Base-by-base conservation (phyloP, 768 basidiomycete genomes). In the Podaxis sp. region DNA sequence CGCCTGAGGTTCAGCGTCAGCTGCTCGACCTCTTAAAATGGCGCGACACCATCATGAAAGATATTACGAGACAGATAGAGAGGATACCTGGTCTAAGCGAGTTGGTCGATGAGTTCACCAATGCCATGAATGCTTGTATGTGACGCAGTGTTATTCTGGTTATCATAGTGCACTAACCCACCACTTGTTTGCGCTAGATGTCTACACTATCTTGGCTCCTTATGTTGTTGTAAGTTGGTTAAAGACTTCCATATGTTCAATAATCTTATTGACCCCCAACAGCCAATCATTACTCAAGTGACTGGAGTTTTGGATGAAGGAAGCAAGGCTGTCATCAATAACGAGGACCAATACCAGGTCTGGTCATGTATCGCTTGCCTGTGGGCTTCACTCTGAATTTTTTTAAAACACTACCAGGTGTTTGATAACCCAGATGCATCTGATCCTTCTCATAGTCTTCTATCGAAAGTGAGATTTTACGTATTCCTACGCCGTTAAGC, bases 391-490 rank as follows among this genome's bases (percentile, higher is more conserved):
- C 23, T 10, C 23, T 48, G 21, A 48, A 14, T 13, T 16, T 23
- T 23, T 48, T 18, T 16, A 36, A 25, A 25, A 52, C 32, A 48
- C 9, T 51, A n/a, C 36, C 61, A 84, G 82, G 86, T 89, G 21
- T 91, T 89, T 72, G 76, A 87, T 65, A 80, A 88, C 65, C 80
- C 83, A 4, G 70, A 81, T 63, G 87, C 88, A 9, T 86, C 84
- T 11, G 88, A 90, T 67, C 89, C 89, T 3, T 86, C 88, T 1
- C 89, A 90, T 70, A 88, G 85, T 70, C 72, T 88, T 63, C 75
- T 90, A 52, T 87, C 87, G 40, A 90, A 89, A 77, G 86, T 84
- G 42, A 10, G 23, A 48, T 11, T 2, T 21, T 21, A 21, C 13
- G 21, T 5, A 13, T 21, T 21, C 6, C 7, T 27, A 23, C 47